Evolutionary conservation across 345 rosid species (phyloP).

Genomic region (Clarkia xantiana): DNA sequence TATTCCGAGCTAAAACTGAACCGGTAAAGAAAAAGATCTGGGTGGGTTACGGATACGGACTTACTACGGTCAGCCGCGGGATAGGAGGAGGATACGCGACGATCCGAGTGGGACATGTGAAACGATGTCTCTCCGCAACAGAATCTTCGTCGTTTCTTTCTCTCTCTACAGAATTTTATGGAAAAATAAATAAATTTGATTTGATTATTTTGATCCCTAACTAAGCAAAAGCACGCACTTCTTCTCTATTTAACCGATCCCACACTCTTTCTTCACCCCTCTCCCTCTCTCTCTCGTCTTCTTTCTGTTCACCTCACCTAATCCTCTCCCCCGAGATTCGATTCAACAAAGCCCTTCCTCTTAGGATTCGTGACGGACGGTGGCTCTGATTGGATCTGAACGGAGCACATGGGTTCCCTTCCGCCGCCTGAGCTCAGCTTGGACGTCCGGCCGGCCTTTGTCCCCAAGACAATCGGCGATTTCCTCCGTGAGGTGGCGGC

Average conservation of each 20-base stretch:
- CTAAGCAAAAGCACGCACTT: no score
- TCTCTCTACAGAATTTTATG: slow-evolving; percentile 1
- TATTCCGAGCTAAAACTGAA: no score
- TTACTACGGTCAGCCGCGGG: slow-evolving; percentile 10
- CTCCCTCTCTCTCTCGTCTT: no score
- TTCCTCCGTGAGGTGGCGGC: slow-evolving; percentile 30
- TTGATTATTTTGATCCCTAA: no score
- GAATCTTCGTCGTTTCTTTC: slow-evolving; percentile 19
- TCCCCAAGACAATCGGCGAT: slow-evolving; percentile 39
- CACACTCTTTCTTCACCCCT: slow-evolving; percentile 4
- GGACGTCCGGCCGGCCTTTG: slow-evolving; percentile 34
- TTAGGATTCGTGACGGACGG: no score
- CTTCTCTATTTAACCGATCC: slow-evolving; percentile 3
- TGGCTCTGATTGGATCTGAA: no score
- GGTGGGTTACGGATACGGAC: no score
- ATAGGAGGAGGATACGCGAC: slow-evolving; percentile 62
- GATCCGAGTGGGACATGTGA: slow-evolving; percentile 28
- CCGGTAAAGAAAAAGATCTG: no score
- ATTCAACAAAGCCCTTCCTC: background rate
- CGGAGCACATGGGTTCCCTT: slow-evolving; percentile 36
- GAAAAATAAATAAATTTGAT: no score
- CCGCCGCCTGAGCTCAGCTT: slow-evolving; percentile 49
- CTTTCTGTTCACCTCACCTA: slow-evolving; percentile 1
- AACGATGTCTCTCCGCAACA: slow-evolving; percentile 11
- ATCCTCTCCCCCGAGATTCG: slow-evolving; percentile 2